Evolutionary conservation across 1,139 yeast species (phyloP).

Genomic region (Diutina scorzettiae): DNA sequence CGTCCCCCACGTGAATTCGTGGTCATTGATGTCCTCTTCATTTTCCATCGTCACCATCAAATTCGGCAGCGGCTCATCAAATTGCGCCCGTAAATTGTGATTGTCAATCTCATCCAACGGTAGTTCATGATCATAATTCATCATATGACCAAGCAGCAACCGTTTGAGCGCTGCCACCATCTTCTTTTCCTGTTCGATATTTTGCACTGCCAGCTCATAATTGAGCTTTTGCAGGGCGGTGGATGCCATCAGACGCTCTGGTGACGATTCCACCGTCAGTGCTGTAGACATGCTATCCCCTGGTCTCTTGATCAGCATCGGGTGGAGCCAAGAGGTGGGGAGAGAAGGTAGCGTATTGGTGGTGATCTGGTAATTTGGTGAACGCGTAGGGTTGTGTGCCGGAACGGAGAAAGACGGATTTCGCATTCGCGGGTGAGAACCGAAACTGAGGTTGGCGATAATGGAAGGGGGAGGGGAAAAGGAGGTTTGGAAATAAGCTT

Average conservation of each 20-base stretch:
- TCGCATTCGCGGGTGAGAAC: no score
- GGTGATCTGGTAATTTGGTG: no score
- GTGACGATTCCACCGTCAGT: no score
- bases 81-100: conserved; percentile 1
- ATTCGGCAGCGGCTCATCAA: conserved; percentile 6
- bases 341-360: background rate
- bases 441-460: no score
- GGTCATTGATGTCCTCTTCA: conserved; percentile 6
- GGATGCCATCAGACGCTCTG: no score
- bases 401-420: no score
- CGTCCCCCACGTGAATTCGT: conserved; percentile 4
- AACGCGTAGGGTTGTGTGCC: no score
- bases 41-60: background rate
- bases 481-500: no score
- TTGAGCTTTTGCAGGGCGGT: conserved; percentile 7
- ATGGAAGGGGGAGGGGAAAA: no score
- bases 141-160: conserved; percentile 40
- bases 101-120: conserved; percentile 31
- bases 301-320: background rate
- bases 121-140: conserved; percentile 45
- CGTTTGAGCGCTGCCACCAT: conserved; percentile 49
- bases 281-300: no score
- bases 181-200: conserved; percentile 43
- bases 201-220: conserved; percentile 34
- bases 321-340: background rate